A percentile compares a stretch with the other conserved stretches of the same genome.
Conservation (phyloP, 169 alveolate species). For the Eimeria sp. region DNA sequence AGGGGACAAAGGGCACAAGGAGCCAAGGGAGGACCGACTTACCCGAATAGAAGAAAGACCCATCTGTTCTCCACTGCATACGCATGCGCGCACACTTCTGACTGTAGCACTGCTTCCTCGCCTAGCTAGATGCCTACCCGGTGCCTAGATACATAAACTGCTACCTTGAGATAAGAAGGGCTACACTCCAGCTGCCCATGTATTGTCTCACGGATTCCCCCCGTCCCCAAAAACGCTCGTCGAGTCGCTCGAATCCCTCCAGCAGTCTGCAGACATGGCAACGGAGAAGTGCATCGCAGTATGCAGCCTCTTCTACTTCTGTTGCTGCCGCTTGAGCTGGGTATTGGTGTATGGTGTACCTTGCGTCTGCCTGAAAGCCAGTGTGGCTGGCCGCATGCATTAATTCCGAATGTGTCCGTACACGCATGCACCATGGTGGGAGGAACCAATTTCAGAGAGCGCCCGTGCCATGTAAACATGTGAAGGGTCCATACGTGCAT, state of each 20-base stretch:
- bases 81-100: background rate
- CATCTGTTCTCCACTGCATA: background rate
- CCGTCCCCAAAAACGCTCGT: background rate
- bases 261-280: background rate
- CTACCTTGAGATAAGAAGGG: background rate
- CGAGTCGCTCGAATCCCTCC: background rate
- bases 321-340: background rate
- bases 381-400: too few species aligned
- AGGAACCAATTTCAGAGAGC: too few species aligned
- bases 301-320: background rate
- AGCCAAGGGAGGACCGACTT: background rate
- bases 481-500: too few species aligned
- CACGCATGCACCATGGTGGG: too few species aligned
- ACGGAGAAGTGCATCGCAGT: background rate
- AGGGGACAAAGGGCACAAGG: too few species aligned
- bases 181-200: background rate
- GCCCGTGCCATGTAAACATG: too few species aligned
- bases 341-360: background rate
- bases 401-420: too few species aligned
- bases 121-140: background rate
- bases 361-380: too few species aligned
- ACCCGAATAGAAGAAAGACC: constrained; percentile 20
- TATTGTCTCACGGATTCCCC: background rate
- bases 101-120: background rate
- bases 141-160: background rate